Conservation (phyloP, 345 rosid species). For the Eucalyptus tenuipes region DNA sequence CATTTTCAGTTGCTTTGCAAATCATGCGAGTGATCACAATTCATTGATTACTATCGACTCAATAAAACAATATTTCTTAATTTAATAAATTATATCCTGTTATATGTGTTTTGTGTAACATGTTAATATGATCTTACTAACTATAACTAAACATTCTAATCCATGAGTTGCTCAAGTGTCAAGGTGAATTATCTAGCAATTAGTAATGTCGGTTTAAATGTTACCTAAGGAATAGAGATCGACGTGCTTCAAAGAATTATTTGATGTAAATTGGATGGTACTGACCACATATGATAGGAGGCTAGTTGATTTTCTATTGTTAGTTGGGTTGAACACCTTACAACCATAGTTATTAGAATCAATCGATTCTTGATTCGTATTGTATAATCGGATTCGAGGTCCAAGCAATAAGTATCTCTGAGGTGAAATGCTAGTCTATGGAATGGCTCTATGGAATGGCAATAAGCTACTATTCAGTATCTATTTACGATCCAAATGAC, state of each 20-base stretch:
- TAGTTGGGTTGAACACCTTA: neutral
- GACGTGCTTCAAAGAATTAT: neutral
- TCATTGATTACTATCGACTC: neutral
- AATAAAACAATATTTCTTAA: neutral
- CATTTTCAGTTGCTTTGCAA: neutral
- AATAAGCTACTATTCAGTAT: neutral
- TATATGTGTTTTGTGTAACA: neutral
- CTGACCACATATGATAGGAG: neutral
- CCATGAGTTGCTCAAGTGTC: neutral
- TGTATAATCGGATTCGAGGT: neutral
- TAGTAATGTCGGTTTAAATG: rapidly evolving
- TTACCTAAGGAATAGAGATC: neutral
- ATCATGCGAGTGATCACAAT: neutral
- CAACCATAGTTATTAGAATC: neutral
- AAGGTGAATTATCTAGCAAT: neutral
- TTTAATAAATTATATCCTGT: neutral
- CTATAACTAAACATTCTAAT: neutral
- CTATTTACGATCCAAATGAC: neutral
- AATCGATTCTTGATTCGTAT: neutral
- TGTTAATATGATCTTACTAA: neutral
- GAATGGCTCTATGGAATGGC: neutral
- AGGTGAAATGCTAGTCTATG: neutral
- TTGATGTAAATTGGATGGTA: neutral
- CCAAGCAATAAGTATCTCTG: neutral
- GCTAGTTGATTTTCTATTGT: neutral